Evolutionary conservation across 2,329 filamentous ascomycete species (phyloP), one percentile per base, ranked within the genome.

Genomic region (Ciborinia camelliae): DNA sequence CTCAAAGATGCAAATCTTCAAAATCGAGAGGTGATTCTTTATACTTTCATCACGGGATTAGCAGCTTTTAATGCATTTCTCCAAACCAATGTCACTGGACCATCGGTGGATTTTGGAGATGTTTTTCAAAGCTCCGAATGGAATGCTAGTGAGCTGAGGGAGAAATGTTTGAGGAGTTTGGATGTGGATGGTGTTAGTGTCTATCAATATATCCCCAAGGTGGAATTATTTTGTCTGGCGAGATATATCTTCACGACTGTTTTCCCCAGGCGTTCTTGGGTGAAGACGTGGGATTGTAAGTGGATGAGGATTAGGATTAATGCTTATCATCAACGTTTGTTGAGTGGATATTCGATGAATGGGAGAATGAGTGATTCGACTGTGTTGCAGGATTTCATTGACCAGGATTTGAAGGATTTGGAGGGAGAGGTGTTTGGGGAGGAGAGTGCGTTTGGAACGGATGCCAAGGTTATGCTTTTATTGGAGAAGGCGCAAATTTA

Each of bases 61-160:
- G 87, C 89, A 1, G 85, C 89, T 1, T 81, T 97, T 14, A 84
- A 91, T 73, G 85, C 88, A 14, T 97, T 97, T 74, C 77, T 97
- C 20, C 93, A 97, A 75, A 86, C 87, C 0, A 97, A 92, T 74
- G 90, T 96, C 62, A 97, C 93, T 4, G 93, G 93, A 0, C 93
- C 93, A 0, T 88, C 92, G 0, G 79, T 96, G n/a, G 69, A 76
- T 4, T 79, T 83, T 62, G 71, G 78, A n/a, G 76, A 78, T 35
- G 74, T 81, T 4, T 80, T 78, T 67, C 67, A 61, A 26, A 54
- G 43, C n/a, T 58, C 60, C 28, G 68, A 69, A n/a, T 64, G 30
- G 20, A 59, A 39, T 20, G 47, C 48, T 32, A 18, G 12, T 35
- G 51, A 35, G 18, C 62, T 73, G 37, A 81, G 84, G 63, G 81